Percentiles rank a stretch among this genome's conserved stretches.
Evolutionary conservation across 169 alveolate species (phyloP).

Genomic region (Babesia caballi): DNA sequence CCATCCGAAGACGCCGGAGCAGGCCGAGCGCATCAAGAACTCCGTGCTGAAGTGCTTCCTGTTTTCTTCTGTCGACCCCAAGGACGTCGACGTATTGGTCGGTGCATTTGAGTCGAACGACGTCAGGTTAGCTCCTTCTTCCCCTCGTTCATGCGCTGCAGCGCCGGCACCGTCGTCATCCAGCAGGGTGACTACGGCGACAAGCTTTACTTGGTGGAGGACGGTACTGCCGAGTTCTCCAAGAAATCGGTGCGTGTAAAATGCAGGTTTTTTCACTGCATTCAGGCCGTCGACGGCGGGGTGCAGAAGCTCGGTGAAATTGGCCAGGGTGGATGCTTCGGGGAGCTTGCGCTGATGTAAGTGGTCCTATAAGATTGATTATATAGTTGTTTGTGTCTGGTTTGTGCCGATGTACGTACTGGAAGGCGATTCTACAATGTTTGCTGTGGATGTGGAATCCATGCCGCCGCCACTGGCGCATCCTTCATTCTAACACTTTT

Average conservation of each 20-base stretch:
- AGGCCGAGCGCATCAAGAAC: slow-evolving; percentile 43
- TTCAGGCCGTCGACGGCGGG: slow-evolving; percentile 73
- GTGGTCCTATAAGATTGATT: too few species aligned
- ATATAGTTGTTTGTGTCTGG: too few species aligned
- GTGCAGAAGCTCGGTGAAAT: slow-evolving; percentile 70
- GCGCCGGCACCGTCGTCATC: slow-evolving; percentile 75
- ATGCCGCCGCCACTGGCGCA: too few species aligned
- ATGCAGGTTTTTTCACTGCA: background rate
- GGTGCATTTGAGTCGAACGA: slow-evolving; percentile 46
- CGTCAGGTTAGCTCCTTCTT: slow-evolving; percentile 17
- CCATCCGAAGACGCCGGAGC: slow-evolving; percentile 50
- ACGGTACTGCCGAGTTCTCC: slow-evolving; percentile 87
- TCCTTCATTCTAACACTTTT: too few species aligned
- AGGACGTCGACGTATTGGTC: slow-evolving; percentile 38
- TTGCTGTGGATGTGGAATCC: too few species aligned
- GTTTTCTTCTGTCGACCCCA: slow-evolving; percentile 47
- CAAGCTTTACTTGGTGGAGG: slow-evolving; percentile 87
- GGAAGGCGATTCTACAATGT: too few species aligned
- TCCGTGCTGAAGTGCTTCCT: slow-evolving; percentile 52
- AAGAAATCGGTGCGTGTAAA: slow-evolving; percentile 42
- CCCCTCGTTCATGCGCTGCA: background rate
- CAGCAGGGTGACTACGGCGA: slow-evolving; percentile 96
- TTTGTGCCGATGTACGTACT: too few species aligned
- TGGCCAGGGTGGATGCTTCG: slow-evolving; percentile 92
- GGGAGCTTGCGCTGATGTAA: slow-evolving; percentile 92